phyloP scores from a whole-genome alignment of 2,329 filamentous ascomycete species.

The Tolypocladium ophioglossoides region DNA sequence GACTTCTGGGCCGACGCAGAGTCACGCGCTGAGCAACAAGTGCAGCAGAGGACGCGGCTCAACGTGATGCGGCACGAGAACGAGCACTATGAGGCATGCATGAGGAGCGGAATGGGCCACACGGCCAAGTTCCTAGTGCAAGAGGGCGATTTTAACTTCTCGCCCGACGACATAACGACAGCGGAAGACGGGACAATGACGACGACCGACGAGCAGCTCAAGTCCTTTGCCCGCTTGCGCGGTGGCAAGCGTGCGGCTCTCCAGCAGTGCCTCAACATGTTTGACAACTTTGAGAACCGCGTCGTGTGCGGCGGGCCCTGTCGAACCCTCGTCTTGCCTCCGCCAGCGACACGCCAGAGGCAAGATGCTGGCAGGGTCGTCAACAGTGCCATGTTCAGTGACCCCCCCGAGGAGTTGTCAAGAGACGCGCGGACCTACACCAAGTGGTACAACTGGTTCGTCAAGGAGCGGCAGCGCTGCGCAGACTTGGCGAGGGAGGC shows the following conservation, averaged over 20 bases:
- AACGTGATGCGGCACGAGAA: conserved; percentile 27
- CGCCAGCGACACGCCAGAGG: no score
- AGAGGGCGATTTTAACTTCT: background rate
- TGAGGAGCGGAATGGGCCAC: conserved; percentile 11
- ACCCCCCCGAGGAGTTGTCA: no score
- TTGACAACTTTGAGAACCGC: conserved; percentile 26
- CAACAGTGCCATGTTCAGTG: no score
- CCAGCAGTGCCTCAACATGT: conserved; percentile 28
- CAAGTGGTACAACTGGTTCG: no score
- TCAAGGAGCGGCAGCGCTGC: no score
- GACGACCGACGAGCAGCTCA: conserved; percentile 5
- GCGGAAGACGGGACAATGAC: background rate
- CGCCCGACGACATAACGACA: background rate
- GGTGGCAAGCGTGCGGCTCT: conserved; percentile 34
- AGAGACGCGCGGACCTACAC: no score
- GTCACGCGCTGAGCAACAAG: background rate
- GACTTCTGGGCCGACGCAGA: conserved; percentile 1
- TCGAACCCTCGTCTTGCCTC: background rate
- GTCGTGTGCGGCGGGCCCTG: background rate
- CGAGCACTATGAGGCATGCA: conserved; percentile 21
- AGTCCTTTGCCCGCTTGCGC: conserved; percentile 23
- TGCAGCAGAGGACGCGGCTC: background rate
- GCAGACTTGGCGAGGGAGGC: no score
- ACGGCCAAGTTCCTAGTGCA: conserved; percentile 7
- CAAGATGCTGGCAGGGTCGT: no score